Evolutionary conservation across 352 stramenopile genomes (phyloP), one percentile per base, ranked within the genome.

Genomic region (Pythium sukuiense): DNA sequence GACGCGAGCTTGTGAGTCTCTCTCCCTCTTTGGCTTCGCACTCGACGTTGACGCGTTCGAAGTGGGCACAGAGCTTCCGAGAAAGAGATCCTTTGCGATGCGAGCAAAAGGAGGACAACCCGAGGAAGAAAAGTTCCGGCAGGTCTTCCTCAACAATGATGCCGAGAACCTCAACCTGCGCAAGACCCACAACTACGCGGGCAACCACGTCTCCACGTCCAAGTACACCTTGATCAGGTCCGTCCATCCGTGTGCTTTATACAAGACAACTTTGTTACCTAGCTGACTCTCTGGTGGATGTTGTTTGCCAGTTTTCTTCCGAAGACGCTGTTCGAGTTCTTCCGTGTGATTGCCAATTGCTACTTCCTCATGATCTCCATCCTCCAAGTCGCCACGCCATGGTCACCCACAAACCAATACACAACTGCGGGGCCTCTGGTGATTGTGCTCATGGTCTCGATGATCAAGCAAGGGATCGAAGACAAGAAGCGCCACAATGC

Each of bases 311-410:
- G 84, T 53, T 99, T 99, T 72, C 61, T 99, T 7, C 96, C 96
- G 12, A 87, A 97, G 80, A 95, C 90, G 49, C 80, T 98, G 48
- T 88, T 95, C 26, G 91, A 98, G 73, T 97, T 98, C 76, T 98
- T 99, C 75, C 82, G 92, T 30, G 81, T 95, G 54, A 91, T 98
- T 70, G 93, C 89, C 20, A 99, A 98, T 71, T 86, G 97, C 69
- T 98, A 98, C 73, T 99, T 99, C 68, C 69, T 98, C 16, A 73
- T 95, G 50, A 96, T 99, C 63, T 96, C 93, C 2, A 82, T 96
- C 57, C 81, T 99, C 32, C 97, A 98, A 65, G 73, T 88, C 35
- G 79, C 77, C n/a, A 88, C 79, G 26, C 56, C 80, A 16, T 87
- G 83, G 70, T 92, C 78, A 0, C 79, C 86, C 2, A 90, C 83